phyloP scores from a whole-genome alignment of 202 grass and related monocot genomes.

The Sporobolus alterniflorus region DNA sequence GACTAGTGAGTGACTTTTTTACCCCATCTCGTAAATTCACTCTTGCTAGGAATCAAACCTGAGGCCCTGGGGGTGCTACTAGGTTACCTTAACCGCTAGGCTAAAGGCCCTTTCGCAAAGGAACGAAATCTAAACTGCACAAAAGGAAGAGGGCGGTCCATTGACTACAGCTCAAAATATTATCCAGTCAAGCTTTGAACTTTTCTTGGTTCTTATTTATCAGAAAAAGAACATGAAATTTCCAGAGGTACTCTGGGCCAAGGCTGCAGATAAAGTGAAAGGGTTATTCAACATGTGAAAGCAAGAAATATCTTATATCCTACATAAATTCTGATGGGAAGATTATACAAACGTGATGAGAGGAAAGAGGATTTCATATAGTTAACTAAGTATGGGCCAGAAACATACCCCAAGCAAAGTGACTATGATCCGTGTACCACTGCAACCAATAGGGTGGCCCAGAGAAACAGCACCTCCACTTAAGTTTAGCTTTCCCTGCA shows the following conservation, averaged over 20 bases:
- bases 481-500: slow-evolving; percentile 83
- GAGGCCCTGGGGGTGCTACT: no score
- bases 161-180: neutral
- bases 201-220: neutral
- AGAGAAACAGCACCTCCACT: slow-evolving; percentile 95
- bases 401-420: slow-evolving; percentile 90
- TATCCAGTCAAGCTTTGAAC: neutral
- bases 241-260: neutral
- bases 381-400: slow-evolving; percentile 1
- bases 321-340: neutral
- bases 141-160: neutral
- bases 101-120: no score
- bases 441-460: slow-evolving; percentile 95
- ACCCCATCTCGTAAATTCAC: no score
- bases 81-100: no score
- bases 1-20: no score
- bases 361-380: neutral
- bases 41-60: no score
- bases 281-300: neutral
- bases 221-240: neutral
- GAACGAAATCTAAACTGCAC: neutral
- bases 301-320: neutral
- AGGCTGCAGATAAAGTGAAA: slow-evolving; percentile 9
- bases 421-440: slow-evolving; percentile 91
- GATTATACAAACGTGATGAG: neutral